phyloP scores from a whole-genome alignment of 139 green algal genomes.

The Nannochloris sp. region DNA sequence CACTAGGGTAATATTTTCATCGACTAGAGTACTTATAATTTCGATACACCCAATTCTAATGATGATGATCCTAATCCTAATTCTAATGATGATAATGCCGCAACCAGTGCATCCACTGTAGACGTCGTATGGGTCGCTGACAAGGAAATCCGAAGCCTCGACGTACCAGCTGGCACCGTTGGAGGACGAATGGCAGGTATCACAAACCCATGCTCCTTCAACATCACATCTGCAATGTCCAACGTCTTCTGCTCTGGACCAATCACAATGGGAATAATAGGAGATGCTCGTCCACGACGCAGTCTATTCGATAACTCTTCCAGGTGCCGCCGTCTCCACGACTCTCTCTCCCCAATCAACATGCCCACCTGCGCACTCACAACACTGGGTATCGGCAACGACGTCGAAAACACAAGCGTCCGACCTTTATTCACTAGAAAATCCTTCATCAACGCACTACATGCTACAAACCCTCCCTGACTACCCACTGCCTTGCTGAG shows the following conservation, averaged over 20 bases:
- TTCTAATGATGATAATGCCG: slow-evolving; percentile 2
- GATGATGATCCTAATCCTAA: no score
- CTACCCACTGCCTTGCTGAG: slow-evolving; percentile 86
- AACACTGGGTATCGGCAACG: slow-evolving; percentile 68
- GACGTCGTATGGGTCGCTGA: slow-evolving; percentile 58
- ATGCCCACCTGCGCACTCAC: slow-evolving; percentile 64
- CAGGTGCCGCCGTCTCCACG: slow-evolving; percentile 61
- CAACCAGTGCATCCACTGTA: slow-evolving; percentile 51
- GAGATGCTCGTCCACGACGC: slow-evolving; percentile 47
- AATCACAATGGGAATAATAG: slow-evolving; percentile 79
- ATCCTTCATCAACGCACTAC: slow-evolving; percentile 37
- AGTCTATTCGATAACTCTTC: slow-evolving; percentile 33
- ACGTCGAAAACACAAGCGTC: slow-evolving; percentile 73
- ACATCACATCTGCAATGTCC: slow-evolving; percentile 19
- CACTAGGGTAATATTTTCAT: no score
- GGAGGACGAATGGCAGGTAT: slow-evolving; percentile 87
- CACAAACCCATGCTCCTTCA: slow-evolving; percentile 67
- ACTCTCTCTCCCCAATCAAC: slow-evolving; percentile 49
- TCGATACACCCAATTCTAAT: no score
- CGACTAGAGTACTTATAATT: no score
- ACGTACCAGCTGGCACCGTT: slow-evolving; percentile 77
- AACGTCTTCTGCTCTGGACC: slow-evolving; percentile 59
- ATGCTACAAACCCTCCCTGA: slow-evolving; percentile 80
- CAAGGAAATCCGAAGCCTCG: slow-evolving; percentile 64
- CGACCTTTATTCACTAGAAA: slow-evolving; percentile 64